Evolutionary conservation across 176 grass and related monocot species (phyloP).

Genomic region (Aegilops sharonensis): DNA sequence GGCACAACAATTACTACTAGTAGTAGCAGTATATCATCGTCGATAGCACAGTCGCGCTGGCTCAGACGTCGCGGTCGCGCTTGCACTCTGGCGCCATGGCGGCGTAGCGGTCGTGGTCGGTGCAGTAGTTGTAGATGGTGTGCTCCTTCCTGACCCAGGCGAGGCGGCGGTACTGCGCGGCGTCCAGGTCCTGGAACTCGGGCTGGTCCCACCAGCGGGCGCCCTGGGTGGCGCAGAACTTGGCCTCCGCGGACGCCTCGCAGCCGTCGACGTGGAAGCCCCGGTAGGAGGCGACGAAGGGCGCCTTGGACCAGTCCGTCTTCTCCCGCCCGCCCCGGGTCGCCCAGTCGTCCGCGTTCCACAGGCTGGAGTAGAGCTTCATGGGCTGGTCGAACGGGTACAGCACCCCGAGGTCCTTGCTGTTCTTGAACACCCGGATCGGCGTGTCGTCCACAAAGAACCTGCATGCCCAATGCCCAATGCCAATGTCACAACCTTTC

Average conservation of each 20-base stretch:
- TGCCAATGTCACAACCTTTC: not conserved
- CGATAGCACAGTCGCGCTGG: too few species aligned
- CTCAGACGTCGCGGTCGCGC: conserved; percentile 59
- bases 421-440: conserved; percentile 78
- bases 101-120: conserved; percentile 35
- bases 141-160: conserved; percentile 20
- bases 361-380: conserved; percentile 86
- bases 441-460: conserved; percentile 75
- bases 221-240: conserved; percentile 65
- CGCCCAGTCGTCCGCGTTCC: conserved; percentile 86
- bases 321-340: conserved; percentile 70
- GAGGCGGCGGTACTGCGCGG: conserved; percentile 48
- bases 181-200: conserved; percentile 70
- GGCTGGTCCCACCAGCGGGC: conserved; percentile 67
- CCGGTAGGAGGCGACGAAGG: conserved; percentile 64
- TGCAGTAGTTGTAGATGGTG: conserved; percentile 92
- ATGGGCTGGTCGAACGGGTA: conserved; percentile 82
- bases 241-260: conserved; percentile 61
- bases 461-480: not conserved
- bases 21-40: not conserved
- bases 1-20: not conserved
- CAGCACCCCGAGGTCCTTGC: conserved; percentile 56
- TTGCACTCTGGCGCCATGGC: conserved; percentile 52
- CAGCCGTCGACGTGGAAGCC: conserved; percentile 83
- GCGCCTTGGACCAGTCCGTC: conserved; percentile 76